phyloP scores from a whole-genome alignment of 2,329 filamentous ascomycete species.

The Xylariales sp. region DNA sequence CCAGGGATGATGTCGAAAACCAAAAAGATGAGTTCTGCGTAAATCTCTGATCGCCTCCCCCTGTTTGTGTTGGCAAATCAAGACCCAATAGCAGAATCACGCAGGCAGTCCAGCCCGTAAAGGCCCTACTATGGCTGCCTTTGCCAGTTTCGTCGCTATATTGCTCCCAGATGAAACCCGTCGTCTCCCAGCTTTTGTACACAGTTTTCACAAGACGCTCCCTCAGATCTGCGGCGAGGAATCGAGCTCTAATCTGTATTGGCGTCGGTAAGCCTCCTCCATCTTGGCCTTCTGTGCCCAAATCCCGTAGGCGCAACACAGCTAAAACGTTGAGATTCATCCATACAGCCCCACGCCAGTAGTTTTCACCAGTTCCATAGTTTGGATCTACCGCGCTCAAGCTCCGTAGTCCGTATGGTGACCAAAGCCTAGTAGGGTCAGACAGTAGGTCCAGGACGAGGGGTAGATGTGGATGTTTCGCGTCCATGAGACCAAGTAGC shows the following conservation, averaged over 20 bases:
- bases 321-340: conserved; percentile 35
- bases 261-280: no score
- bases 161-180: conserved; percentile 69
- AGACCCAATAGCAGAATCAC: conserved; percentile 68
- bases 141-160: conserved; percentile 63
- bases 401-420: conserved; percentile 13
- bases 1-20: no score
- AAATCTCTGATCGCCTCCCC: no score
- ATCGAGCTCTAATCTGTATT: conserved; percentile 8
- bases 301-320: conserved; percentile 48
- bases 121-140: conserved; percentile 65
- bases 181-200: conserved; percentile 54
- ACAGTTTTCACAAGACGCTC: conserved; percentile 11
- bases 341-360: conserved; percentile 18
- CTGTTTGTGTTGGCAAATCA: no score
- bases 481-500: conserved; percentile 13
- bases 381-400: conserved; percentile 10
- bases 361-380: conserved; percentile 14
- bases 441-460: conserved; percentile 11
- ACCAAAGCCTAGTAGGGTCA: conserved; percentile 11
- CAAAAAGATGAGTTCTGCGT: no score
- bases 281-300: conserved; percentile 6
- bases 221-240: conserved; percentile 14
- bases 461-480: conserved; percentile 11
- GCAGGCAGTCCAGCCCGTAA: conserved; percentile 70